Evolutionary conservation across 495 filamentous ascomycete species (phyloP).

Genomic region (Xylaria cubensis): DNA sequence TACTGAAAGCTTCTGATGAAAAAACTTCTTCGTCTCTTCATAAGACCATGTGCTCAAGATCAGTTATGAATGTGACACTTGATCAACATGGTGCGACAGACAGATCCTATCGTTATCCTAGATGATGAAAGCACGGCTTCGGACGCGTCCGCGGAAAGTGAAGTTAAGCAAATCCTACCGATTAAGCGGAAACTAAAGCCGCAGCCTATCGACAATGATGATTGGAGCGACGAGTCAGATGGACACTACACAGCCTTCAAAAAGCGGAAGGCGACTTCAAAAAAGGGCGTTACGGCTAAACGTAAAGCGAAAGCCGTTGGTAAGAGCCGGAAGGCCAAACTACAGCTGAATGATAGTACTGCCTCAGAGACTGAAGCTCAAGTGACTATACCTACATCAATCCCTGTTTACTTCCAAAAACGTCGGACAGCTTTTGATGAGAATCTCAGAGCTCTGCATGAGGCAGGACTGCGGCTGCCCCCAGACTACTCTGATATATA

Average conservation of each 20-base stretch:
- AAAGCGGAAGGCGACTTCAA: slow-evolving; percentile 33
- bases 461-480: slow-evolving; percentile 76
- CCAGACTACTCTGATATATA: slow-evolving; percentile 81
- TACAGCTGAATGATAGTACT: slow-evolving; percentile 29
- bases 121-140: slow-evolving; percentile 40
- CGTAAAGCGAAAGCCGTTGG: slow-evolving; percentile 22
- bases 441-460: slow-evolving; percentile 62
- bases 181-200: slow-evolving; percentile 34
- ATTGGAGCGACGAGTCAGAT: slow-evolving; percentile 37
- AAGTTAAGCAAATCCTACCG: slow-evolving; percentile 10
- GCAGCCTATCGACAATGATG: slow-evolving; percentile 23
- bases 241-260: slow-evolving; percentile 29
- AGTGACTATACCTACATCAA: slow-evolving; percentile 4
- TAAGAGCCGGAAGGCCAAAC: slow-evolving; percentile 24
- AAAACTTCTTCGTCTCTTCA: not conserved
- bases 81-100: slow-evolving; percentile 29
- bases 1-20: not conserved
- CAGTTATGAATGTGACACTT: not conserved
- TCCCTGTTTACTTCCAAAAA: slow-evolving; percentile 56
- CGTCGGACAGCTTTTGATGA: slow-evolving; percentile 66
- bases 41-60: not conserved
- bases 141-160: slow-evolving; percentile 21
- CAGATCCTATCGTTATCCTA: slow-evolving; percentile 31
- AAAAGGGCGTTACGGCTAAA: slow-evolving; percentile 21
- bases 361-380: slow-evolving; percentile 30